Evolutionary conservation across 108 stramenopile genomes (phyloP).

Genomic region (Cylindrotheca fusiformis): DNA sequence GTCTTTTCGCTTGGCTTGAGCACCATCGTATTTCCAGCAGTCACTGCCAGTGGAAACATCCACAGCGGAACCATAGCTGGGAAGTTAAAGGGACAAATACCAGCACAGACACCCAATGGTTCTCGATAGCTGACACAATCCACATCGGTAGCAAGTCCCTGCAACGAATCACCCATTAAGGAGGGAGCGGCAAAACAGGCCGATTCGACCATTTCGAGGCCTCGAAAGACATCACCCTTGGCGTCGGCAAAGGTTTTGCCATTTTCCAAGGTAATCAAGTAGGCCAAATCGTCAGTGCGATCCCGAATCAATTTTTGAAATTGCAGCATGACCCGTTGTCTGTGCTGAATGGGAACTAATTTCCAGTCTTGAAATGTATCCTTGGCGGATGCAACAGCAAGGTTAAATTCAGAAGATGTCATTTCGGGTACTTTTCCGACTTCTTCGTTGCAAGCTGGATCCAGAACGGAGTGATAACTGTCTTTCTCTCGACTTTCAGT

Average conservation of each 20-base stretch:
- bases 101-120: slow-evolving; percentile 93
- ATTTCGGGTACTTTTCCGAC: slow-evolving; percentile 44
- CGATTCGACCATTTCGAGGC: slow-evolving; percentile 93
- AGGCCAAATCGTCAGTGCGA: slow-evolving; percentile 57
- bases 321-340: slow-evolving; percentile 65
- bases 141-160: slow-evolving; percentile 63
- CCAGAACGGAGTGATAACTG: slow-evolving; percentile 28
- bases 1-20: slow-evolving; percentile 87
- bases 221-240: slow-evolving; percentile 93
- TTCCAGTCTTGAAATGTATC: slow-evolving; percentile 64
- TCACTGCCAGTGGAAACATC: slow-evolving; percentile 89
- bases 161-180: slow-evolving; percentile 86
- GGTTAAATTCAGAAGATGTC: slow-evolving; percentile 31
- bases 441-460: slow-evolving; percentile 63
- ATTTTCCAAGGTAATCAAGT: slow-evolving; percentile 70
- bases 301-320: slow-evolving; percentile 56
- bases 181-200: slow-evolving; percentile 47
- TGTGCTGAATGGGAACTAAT: slow-evolving; percentile 54
- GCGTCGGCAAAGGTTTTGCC: slow-evolving; percentile 80
- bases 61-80: slow-evolving; percentile 94
- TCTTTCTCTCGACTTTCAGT: slow-evolving; percentile 11
- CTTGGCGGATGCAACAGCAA: slow-evolving; percentile 41
- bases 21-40: slow-evolving; percentile 78
- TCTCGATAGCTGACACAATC: slow-evolving; percentile 88
- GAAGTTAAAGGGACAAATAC: slow-evolving; percentile 94